Evolutionary conservation across 164 flowering plant genomes (phyloP), one percentile per base, ranked within the genome.

Genomic region (Kingdonia uniflora): DNA sequence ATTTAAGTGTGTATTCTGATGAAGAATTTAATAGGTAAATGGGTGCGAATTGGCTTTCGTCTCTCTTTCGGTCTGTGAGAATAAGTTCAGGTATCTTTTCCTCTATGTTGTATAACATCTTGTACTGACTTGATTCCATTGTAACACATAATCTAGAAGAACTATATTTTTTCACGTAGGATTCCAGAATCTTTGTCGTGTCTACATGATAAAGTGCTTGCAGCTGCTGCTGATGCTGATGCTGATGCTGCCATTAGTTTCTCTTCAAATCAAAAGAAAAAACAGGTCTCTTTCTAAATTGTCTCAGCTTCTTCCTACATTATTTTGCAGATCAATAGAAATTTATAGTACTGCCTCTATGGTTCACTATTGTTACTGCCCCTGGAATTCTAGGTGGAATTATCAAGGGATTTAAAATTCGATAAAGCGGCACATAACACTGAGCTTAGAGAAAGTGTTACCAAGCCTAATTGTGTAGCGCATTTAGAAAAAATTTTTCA

Each of bases 201-300:
- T 65, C 85, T 86, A 65, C 89, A 86, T 71, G 97, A 90, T 70
- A 71, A 82, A 69, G 88, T 84, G 58, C 80, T 90, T 65, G 94
- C 87, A 50, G 95, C 94, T 73, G 97, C 97, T 55, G 87, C 90
- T 25, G 76, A n/a, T n/a, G n/a, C n/a, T n/a, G n/a, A n/a, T n/a
- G n/a, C n/a, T n/a, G n/a, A 68, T 66, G 92, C 88, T 62, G 61
- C 61, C 20, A 59, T 79, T 21, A 68, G 54, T 61, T 24, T 65
- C 57, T 75, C 84, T 12, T 49, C 67, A 17, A 62, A 66, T 61
- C 77, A 78, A 64, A 82, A 71, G 72, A 82, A 75, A 62, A 78
- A 78, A 55, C 82, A 86, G 94, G 97, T 90, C n/a, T n/a, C n/a
- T n/a, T n/a, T n/a, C n/a, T n/a, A n/a, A n/a, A n/a, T n/a, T n/a